Percentiles rank a stretch among this genome's conserved stretches.
phyloP scores from a whole-genome alignment of 129 eudicot genomes.

The Apium graveolens region DNA sequence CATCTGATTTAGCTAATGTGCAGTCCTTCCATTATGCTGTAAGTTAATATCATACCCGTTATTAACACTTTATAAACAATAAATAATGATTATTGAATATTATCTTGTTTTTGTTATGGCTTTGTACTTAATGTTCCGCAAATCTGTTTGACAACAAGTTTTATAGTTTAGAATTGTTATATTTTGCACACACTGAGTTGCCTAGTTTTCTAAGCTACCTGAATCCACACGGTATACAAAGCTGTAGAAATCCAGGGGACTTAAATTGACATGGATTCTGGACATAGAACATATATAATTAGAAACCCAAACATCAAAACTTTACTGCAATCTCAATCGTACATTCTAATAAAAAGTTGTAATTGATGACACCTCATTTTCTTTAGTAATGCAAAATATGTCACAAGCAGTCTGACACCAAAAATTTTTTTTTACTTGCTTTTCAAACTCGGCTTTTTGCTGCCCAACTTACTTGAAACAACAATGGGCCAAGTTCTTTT shows the following conservation, averaged over 20 bases:
- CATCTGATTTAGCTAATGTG: conserved; percentile 42
- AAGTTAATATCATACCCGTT: conserved; percentile 26
- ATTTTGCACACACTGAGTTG: background rate
- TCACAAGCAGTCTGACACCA: background rate
- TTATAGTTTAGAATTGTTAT: too few species aligned
- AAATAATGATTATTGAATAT: background rate
- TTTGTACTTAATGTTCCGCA: background rate
- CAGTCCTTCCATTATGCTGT: conserved; percentile 93
- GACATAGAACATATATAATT: background rate
- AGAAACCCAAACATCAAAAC: background rate
- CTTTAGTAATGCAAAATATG: background rate
- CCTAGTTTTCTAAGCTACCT: background rate
- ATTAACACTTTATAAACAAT: background rate
- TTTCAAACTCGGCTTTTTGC: background rate
- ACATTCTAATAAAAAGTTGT: background rate
- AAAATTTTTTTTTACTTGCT: background rate
- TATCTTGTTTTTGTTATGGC: background rate
- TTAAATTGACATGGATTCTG: background rate
- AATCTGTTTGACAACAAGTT: background rate
- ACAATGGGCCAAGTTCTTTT: background rate
- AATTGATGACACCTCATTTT: background rate
- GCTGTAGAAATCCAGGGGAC: background rate
- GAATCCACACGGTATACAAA: background rate
- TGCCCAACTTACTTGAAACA: background rate
- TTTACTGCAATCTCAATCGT: background rate